phyloP scores from a whole-genome alignment of 805 yeast genomes.

The Yarrowia sp. region DNA sequence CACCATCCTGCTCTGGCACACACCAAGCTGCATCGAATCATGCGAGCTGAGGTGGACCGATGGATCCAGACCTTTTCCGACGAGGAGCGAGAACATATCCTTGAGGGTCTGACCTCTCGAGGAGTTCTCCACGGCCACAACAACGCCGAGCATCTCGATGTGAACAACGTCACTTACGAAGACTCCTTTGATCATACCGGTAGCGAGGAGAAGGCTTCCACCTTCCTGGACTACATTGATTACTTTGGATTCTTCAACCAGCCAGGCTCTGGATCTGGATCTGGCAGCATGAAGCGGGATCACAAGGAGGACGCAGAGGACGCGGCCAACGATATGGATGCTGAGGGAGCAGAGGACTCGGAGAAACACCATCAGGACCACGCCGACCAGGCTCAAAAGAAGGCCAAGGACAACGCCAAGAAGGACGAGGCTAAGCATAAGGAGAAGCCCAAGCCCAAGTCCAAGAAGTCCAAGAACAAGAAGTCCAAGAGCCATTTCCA shows the following conservation, averaged over 20 bases:
- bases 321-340: conserved; percentile 20
- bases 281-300: conserved; percentile 10
- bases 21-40: conserved; percentile 41
- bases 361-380: conserved; percentile 19
- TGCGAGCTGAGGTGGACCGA: conserved; percentile 41
- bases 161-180: conserved; percentile 30
- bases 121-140: conserved; percentile 36
- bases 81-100: conserved; percentile 29
- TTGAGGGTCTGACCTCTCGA: conserved; percentile 36
- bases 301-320: conserved; percentile 20
- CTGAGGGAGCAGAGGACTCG: conserved; percentile 18
- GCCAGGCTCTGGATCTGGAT: conserved; percentile 3
- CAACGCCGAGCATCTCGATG: conserved; percentile 34
- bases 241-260: conserved; percentile 37
- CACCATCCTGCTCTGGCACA: conserved; percentile 43
- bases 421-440: conserved; percentile 18
- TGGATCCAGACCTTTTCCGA: conserved; percentile 40
- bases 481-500: conserved; percentile 5
- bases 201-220: conserved; percentile 16
- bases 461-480: conserved; percentile 10
- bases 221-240: conserved; percentile 30
- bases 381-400: conserved; percentile 22
- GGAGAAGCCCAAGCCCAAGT: conserved; percentile 1
- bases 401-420: conserved; percentile 12
- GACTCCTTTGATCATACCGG: conserved; percentile 18